Base-by-base conservation (phyloP, 2,329 filamentous ascomycete species). In the Paracoccidioides lutzii region DNA sequence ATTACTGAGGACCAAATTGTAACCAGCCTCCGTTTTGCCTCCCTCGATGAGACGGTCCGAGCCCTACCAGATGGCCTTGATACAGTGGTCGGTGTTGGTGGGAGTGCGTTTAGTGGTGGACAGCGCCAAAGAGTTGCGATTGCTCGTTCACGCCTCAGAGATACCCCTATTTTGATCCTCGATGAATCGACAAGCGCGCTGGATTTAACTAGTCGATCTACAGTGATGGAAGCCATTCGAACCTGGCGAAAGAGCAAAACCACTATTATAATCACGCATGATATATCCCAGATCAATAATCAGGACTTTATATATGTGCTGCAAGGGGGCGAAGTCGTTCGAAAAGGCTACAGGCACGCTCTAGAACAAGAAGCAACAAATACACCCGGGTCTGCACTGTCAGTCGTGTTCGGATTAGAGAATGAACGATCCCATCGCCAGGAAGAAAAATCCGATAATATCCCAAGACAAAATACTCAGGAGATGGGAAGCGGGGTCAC, bases 211-310 rank as follows among this genome's bases (percentile, higher is more conserved):
- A 90, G 80, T 55, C 80, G 84, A 58, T 72, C 72, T 0, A 69
- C 83, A 10, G 79, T 95, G 41, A 84, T 95, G 76, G 80, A 86
- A 44, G 81, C 83, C 0, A 84, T 96, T 53, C 78, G 88, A 6
- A 65, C 78, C 22, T 96, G 90, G 91, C 79, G 93, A 28, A 74
- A 72, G 40, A 84, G 80, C 0, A 93, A 88, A 67, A 96, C 90
- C 0, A 97, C 91, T 0, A 87, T 97, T 53, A 82, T 97, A 61
- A 91, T 97, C 63, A 96, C 93, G 0, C 91, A 97, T 64, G 89
- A 97, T 60, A 79, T 93, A 37, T 79, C 81, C 0, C 86, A 91
- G 61, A 91, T 97, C 8, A 68, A 73, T 4, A 72, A 81, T 0
- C 68, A 82, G 0, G 90, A 97, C 59, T 90, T 85, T 59, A 79